Percentiles rank a stretch among this genome's conserved stretches.
Conservation (phyloP, 202 grass and related monocot species). For the Elaeis oleifera region DNA sequence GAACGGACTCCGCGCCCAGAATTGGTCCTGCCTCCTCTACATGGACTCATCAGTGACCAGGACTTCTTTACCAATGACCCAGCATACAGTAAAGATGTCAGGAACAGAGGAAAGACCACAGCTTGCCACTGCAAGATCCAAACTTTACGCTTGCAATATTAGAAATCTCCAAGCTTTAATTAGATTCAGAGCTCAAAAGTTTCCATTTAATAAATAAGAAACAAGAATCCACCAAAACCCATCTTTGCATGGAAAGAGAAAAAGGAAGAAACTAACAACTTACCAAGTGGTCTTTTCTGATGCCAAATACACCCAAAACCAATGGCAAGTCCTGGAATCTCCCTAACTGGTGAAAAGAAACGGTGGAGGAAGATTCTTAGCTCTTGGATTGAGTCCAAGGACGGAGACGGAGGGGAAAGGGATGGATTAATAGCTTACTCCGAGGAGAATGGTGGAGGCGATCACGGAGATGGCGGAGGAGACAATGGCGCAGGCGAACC, state of each 20-base stretch:
- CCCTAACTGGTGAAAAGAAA: slow-evolving; percentile 31
- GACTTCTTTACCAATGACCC: slow-evolving; percentile 47
- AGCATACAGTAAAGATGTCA: slow-evolving; percentile 67
- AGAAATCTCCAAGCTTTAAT: neutral
- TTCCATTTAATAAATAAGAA: no score
- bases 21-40: slow-evolving; percentile 6
- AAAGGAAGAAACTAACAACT: neutral
- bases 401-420: neutral
- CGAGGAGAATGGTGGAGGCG: slow-evolving; percentile 44
- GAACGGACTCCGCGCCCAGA: neutral
- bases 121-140: slow-evolving; percentile 44
- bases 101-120: slow-evolving; percentile 50
- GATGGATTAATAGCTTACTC: slow-evolving; percentile 28
- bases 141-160: neutral
- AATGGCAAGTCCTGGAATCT: slow-evolving; percentile 27
- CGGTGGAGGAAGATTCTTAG: neutral
- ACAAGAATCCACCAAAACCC: no score
- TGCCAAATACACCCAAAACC: slow-evolving; percentile 47
- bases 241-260: no score
- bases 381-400: neutral
- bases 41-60: slow-evolving; percentile 18
- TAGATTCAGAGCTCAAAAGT: no score
- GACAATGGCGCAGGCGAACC: slow-evolving; percentile 67
- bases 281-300: slow-evolving; percentile 63
- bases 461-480: slow-evolving; percentile 50